Percentiles rank a stretch among this genome's conserved stretches.
These are phyloP conservation scores for Nigrospora oryzae DNA, from an alignment of 2,329 filamentous ascomycete genomes.

Conservation along the genomic window DNA sequence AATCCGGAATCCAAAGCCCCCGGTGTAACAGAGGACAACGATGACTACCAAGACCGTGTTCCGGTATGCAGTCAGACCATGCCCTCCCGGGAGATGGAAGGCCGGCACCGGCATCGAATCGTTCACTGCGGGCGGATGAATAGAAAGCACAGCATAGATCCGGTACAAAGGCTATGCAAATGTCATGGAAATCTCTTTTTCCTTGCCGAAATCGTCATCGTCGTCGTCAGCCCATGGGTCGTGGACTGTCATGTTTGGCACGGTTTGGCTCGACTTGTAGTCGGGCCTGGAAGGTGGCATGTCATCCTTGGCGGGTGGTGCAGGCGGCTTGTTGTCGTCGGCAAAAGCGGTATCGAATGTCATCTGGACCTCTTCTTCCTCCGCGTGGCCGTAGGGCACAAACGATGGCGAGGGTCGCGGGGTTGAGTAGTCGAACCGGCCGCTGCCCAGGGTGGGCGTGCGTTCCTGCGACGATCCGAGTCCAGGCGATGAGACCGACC, in stretches of 20 bases:
- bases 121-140: too few species aligned
- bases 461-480: conserved; percentile 13
- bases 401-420: conserved; percentile 2
- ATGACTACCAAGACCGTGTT: too few species aligned
- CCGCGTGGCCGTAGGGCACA: conserved; percentile 2
- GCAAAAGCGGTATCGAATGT: conserved; percentile 59
- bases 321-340: conserved; percentile 25
- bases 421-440: conserved; percentile 4
- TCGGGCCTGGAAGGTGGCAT: conserved; percentile 25
- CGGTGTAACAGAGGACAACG: too few species aligned
- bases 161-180: conserved; percentile 48
- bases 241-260: conserved; percentile 39
- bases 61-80: too few species aligned
- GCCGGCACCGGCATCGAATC: too few species aligned
- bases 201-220: conserved; percentile 57
- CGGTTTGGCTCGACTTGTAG: conserved; percentile 34
- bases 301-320: conserved; percentile 20
- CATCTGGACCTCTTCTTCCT: conserved; percentile 54
- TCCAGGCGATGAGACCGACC: conserved; percentile 13
- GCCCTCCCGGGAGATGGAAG: too few species aligned
- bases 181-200: conserved; percentile 72
- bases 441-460: conserved; percentile 18
- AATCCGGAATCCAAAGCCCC: too few species aligned
- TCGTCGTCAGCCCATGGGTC: conserved; percentile 63
- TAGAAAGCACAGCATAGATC: too few species aligned